Evolutionary conservation across 2,329 filamentous ascomycete species (phyloP).

Genomic region (Apiospora phragmitis): DNA sequence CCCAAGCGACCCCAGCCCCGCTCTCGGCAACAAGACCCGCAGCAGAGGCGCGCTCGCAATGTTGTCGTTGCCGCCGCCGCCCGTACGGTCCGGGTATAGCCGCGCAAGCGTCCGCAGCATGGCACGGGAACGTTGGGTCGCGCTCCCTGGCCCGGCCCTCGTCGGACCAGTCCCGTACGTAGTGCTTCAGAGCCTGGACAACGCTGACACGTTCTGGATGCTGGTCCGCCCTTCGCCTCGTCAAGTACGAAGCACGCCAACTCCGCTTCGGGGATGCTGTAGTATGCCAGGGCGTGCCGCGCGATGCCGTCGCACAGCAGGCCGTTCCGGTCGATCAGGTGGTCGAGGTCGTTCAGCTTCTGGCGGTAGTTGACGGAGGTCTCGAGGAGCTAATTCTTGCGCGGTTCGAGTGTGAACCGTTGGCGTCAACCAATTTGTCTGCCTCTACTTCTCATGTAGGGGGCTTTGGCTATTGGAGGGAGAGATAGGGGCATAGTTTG

Average conservation of each 20-base stretch:
- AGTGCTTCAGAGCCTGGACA: slow-evolving; percentile 56
- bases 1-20: slow-evolving; percentile 54
- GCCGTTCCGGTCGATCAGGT: slow-evolving; percentile 45
- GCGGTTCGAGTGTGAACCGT: neutral
- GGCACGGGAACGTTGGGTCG: slow-evolving; percentile 40
- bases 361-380: slow-evolving; percentile 57
- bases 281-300: slow-evolving; percentile 44
- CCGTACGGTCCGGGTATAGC: slow-evolving; percentile 29
- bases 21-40: slow-evolving; percentile 51
- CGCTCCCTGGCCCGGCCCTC: slow-evolving; percentile 47
- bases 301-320: slow-evolving; percentile 48
- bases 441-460: too few species aligned
- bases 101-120: slow-evolving; percentile 34
- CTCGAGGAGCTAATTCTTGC: slow-evolving; percentile 47
- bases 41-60: slow-evolving; percentile 18
- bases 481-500: neutral
- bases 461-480: neutral
- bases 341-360: slow-evolving; percentile 46
- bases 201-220: slow-evolving; percentile 48
- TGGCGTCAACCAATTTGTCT: neutral
- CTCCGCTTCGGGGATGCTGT: slow-evolving; percentile 44
- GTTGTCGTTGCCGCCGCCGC: neutral
- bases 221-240: slow-evolving; percentile 37
- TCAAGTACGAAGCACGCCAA: slow-evolving; percentile 43
- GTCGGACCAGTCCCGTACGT: slow-evolving; percentile 56